A percentile compares a stretch with the other conserved stretches of the same genome.
Evolutionary conservation across 1,139 yeast species (phyloP).

Genomic region (Kodamaea anthophila): DNA sequence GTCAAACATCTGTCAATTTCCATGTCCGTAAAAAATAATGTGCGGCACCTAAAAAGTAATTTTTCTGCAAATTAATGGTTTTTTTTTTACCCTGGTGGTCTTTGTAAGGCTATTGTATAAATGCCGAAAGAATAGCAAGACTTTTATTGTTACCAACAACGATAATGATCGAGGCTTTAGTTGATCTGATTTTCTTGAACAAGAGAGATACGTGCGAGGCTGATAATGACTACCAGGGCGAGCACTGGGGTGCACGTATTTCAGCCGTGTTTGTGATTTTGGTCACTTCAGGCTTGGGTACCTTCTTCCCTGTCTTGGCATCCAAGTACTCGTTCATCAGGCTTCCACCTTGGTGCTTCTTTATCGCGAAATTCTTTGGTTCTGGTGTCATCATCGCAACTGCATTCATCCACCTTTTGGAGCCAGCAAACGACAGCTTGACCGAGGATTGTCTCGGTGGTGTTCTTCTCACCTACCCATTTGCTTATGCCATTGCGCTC

Average conservation of each 20-base stretch:
- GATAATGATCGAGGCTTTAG: conserved; percentile 6
- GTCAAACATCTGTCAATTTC: too few species aligned
- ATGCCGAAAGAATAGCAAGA: neutral
- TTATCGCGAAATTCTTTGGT: conserved; percentile 78
- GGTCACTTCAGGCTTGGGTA: conserved; percentile 50
- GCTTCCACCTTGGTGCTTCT: conserved; percentile 57
- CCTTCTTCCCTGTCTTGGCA: conserved; percentile 55
- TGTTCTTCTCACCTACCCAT: conserved; percentile 50
- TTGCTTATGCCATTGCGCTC: conserved; percentile 61
- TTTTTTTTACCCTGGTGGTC: conserved; percentile 7
- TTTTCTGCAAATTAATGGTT: too few species aligned
- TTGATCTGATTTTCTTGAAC: conserved; percentile 6
- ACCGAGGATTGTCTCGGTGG: conserved; percentile 50
- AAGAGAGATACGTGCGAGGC: conserved; percentile 31
- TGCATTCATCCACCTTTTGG: conserved; percentile 76
- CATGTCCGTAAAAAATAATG: too few species aligned
- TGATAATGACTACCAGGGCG: conserved; percentile 34
- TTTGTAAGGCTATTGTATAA: conserved; percentile 2
- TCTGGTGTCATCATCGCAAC: conserved; percentile 91
- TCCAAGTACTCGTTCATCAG: conserved; percentile 48
- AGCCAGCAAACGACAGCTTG: conserved; percentile 64
- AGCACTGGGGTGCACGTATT: conserved; percentile 56
- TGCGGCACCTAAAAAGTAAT: too few species aligned
- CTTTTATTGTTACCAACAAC: conserved; percentile 1
- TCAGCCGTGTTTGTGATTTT: conserved; percentile 68